Evolutionary conservation across 208 protist genomes (phyloP).

Genomic region (Leishmania aethiopica): DNA sequence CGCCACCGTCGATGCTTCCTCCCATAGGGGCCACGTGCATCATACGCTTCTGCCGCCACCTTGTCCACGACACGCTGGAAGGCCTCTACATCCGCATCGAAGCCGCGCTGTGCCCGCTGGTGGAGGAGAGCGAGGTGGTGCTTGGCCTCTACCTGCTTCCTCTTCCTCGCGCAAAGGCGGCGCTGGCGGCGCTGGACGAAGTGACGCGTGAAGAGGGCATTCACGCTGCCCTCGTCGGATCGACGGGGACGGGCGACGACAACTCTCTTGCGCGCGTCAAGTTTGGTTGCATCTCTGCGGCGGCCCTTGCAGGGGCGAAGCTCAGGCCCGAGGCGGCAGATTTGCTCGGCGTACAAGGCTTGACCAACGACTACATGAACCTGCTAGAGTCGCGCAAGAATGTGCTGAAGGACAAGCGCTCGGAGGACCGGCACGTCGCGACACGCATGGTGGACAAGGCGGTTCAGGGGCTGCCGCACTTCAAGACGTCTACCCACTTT

Average conservation of each 20-base stretch:
- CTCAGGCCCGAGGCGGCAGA: conserved; percentile 26
- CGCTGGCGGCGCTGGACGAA: conserved; percentile 36
- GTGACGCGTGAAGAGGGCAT: conserved; percentile 2
- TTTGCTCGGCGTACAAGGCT: conserved; percentile 20
- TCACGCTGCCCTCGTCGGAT: background rate
- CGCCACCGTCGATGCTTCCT: conserved; percentile 21
- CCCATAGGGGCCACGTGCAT: conserved; percentile 56
- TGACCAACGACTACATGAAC: conserved; percentile 35
- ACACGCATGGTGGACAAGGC: conserved; percentile 24
- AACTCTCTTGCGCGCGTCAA: background rate
- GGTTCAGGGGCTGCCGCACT: conserved; percentile 29
- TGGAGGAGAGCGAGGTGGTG: conserved; percentile 75
- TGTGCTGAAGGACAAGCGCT: conserved; percentile 17
- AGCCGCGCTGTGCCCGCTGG: conserved; percentile 44
- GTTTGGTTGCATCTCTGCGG: background rate
- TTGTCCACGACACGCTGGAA: conserved; percentile 54
- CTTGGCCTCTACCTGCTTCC: conserved; percentile 69
- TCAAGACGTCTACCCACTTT: conserved; percentile 48
- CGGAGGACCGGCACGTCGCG: conserved; percentile 15
- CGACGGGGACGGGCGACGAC: background rate
- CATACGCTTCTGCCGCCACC: conserved; percentile 61
- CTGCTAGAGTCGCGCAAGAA: conserved; percentile 31
- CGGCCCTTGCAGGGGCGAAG: conserved; percentile 14
- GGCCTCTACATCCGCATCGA: conserved; percentile 54
- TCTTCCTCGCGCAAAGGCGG: conserved; percentile 36